Percentiles rank a stretch among this genome's conserved stretches.
Conservation (phyloP, 352 stramenopile genomes). For the Globisporangium barbulae region DNA sequence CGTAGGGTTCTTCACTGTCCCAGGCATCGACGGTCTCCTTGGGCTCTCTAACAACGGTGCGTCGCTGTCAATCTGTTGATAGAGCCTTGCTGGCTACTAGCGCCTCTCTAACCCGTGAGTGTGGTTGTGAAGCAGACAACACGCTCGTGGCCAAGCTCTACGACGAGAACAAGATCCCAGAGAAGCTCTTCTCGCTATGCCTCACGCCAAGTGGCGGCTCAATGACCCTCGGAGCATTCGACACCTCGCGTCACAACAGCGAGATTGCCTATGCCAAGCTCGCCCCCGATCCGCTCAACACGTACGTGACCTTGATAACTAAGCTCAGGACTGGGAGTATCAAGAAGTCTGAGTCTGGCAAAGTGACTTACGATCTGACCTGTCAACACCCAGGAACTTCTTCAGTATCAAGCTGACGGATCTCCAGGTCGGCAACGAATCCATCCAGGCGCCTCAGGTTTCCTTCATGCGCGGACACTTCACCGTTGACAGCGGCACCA, state of each 20-base stretch:
- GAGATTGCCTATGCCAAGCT: constrained; percentile 28
- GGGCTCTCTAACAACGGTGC: constrained; percentile 60
- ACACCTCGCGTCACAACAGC: constrained; percentile 27
- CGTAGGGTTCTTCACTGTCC: constrained; percentile 54
- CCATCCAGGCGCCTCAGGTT: constrained; percentile 17
- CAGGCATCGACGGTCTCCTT: constrained; percentile 76
- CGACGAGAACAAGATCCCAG: constrained; percentile 70
- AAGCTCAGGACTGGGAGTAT: neutral
- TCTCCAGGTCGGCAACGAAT: constrained; percentile 27
- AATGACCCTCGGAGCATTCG: constrained; percentile 30
- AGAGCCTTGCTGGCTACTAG: neutral
- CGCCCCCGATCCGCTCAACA: constrained; percentile 14
- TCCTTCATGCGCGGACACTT: constrained; percentile 18
- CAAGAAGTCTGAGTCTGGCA: neutral
- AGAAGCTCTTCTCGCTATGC: constrained; percentile 54
- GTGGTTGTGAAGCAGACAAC: constrained; percentile 25
- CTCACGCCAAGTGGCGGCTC: constrained; percentile 33
- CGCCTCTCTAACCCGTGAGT: neutral
- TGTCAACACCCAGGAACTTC: constrained; percentile 3
- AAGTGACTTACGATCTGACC: neutral
- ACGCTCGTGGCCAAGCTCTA: constrained; percentile 74
- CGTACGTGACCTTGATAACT: constrained; percentile 14
- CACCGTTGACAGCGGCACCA: constrained; percentile 44
- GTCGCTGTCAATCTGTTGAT: neutral
- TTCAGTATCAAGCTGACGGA: constrained; percentile 26